These are phyloP conservation scores for Cutaneotrichosporon mucoides DNA, from an alignment of 1,284 basidiomycete species.

Conservation along the genomic window DNA sequence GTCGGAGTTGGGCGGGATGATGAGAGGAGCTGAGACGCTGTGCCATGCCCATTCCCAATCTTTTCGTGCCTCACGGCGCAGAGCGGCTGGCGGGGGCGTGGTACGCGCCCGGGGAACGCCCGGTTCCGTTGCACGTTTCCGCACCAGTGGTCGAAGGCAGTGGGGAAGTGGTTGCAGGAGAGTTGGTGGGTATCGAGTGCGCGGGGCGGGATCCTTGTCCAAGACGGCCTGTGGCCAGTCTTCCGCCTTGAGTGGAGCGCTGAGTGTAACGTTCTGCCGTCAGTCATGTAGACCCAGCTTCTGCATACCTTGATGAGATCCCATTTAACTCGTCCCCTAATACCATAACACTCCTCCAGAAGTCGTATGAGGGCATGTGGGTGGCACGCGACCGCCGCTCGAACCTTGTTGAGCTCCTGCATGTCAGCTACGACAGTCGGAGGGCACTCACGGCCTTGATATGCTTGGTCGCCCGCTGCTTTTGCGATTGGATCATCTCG, in stretches of 20 bases:
- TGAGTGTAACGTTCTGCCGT: constrained; percentile 15
- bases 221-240: constrained; percentile 4
- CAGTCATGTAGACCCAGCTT: background rate
- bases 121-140: background rate
- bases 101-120: background rate
- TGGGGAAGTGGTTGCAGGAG: constrained; percentile 8
- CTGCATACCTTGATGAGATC: constrained; percentile 24
- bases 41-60: constrained; percentile 7
- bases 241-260: background rate
- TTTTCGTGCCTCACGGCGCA: background rate
- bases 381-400: constrained; percentile 37
- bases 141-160: background rate
- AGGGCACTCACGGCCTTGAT: background rate
- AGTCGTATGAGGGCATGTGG: constrained; percentile 37
- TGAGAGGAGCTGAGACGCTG: constrained; percentile 21
- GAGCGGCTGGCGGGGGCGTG: background rate
- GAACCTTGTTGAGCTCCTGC: constrained; percentile 27
- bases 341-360: constrained; percentile 2
- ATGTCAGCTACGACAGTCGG: background rate
- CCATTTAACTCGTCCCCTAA: constrained; percentile 4
- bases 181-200: constrained; percentile 8
- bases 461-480: background rate
- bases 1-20: constrained; percentile 3
- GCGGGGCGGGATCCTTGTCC: background rate
- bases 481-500: background rate